phyloP scores from a whole-genome alignment of 2,329 filamentous ascomycete species.

The Diaporthe destruens region DNA sequence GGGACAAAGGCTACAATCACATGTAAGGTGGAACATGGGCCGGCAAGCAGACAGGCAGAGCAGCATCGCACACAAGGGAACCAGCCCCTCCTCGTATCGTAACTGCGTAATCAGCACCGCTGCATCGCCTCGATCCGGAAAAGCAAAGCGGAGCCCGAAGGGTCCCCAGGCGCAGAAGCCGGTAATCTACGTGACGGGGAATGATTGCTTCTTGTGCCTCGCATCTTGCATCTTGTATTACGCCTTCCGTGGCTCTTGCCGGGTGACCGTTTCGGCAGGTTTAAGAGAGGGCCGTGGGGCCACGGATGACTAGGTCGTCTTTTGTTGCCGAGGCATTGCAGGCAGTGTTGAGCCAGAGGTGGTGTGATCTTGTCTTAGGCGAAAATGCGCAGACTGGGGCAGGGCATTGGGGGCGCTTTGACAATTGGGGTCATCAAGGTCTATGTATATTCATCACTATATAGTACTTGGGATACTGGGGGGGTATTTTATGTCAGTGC shows the following conservation, averaged over 20 bases:
- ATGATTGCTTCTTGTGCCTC: not conserved
- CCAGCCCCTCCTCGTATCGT: not conserved
- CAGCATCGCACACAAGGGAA: not conserved
- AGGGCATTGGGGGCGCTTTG: not conserved
- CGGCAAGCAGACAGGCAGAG: too few species aligned
- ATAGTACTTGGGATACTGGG: conserved; percentile 21
- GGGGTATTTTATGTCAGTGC: conserved; percentile 19
- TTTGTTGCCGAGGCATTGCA: conserved; percentile 14
- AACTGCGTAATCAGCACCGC: not conserved
- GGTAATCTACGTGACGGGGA: conserved; percentile 11
- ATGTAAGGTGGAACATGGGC: not conserved
- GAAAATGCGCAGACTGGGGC: not conserved
- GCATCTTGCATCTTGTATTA: not conserved
- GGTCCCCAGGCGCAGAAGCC: not conserved
- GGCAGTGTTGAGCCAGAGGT: conserved; percentile 7
- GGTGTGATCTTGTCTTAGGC: conserved; percentile 19
- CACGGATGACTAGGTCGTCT: not conserved
- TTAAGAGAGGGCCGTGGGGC: not conserved
- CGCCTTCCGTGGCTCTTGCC: not conserved
- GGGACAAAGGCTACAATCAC: not conserved
- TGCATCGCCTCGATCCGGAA: conserved; percentile 13
- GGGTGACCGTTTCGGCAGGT: not conserved
- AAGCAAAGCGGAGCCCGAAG: not conserved
- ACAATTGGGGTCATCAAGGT: conserved; percentile 20
- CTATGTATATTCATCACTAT: conserved; percentile 34